Evolutionary conservation across 129 eudicot genomes (phyloP), one percentile per base, ranked within the genome.

Genomic region (Escallonia rubra): DNA sequence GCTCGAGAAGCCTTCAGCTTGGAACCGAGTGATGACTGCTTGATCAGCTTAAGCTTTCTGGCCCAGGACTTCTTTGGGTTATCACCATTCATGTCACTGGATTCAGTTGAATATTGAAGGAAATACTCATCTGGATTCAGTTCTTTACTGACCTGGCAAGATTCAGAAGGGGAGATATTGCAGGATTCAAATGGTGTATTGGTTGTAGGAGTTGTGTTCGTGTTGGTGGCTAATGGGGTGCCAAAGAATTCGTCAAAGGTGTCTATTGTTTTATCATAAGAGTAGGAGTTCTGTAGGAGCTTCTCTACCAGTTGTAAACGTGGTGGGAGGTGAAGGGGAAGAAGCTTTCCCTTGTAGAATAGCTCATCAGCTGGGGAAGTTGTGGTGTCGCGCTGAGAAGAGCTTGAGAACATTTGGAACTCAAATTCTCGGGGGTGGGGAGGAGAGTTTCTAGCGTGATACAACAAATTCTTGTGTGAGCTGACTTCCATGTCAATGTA

Each of bases 331-430:
- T 88, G 96, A 45, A 92, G 96, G 11, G 98, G 98, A 44, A 92
- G 98, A 67, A 92, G 96, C 69, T 92, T 86, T 41, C 98, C 98
- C 72, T 81, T 92, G 84, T 81, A 88, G 76, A 92, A 92, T 52
- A 92, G 96, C 72, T 92, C 95, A 47, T 92, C 98, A 40, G 98
- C 98, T 0, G 96, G 95, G 57, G 96, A 91, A 66, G 94, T 79
- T 16, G 94, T 74, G 48, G 90, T 72, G 58, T 87, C 78, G 76
- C 81, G 77, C 39, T 85, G 87, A 41, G 87, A 78, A 14, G 85
- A 85, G 81, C 85, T 83, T 3, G 96, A 81, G 52, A 82, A 85
- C 89, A 84, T 91, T 42, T 88, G 96, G 74, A 92, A 92, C 76
- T 92, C 96, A 57, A 91, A 85, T 63, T 91, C 96, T 41, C 70